Percentiles rank a stretch among this genome's conserved stretches.
phyloP scores from a whole-genome alignment of 73 alveolate genomes.

The Breviolum minutum region DNA sequence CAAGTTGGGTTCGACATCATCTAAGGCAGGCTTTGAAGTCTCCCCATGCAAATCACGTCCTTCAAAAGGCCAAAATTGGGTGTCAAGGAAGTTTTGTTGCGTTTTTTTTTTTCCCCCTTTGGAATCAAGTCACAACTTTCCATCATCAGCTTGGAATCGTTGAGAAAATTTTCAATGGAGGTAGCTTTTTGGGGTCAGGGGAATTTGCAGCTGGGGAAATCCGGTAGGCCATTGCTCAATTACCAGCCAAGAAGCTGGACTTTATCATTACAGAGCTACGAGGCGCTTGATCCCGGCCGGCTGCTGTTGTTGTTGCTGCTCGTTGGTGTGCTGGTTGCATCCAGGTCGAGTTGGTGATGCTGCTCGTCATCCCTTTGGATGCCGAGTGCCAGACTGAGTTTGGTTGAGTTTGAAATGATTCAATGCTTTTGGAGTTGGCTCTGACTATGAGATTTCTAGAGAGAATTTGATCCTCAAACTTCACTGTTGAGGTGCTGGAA shows the following conservation, averaged over 20 bases:
- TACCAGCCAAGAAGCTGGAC: conserved; percentile 70
- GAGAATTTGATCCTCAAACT: background rate
- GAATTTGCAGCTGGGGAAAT: background rate
- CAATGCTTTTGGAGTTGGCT: background rate
- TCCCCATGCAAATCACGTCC: conserved; percentile 85
- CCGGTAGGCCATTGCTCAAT: conserved; percentile 37
- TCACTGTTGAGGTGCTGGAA: conserved; percentile 60
- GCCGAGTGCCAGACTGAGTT: conserved; percentile 38
- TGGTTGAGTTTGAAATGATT: too few relatives aligned
- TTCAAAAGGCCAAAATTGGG: conserved; percentile 49
- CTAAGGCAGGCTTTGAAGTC: conserved; percentile 71
- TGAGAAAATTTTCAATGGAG: background rate
- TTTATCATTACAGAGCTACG: conserved; percentile 53
- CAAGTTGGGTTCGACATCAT: too few relatives aligned
- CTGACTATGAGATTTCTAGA: background rate
- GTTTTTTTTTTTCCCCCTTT: background rate
- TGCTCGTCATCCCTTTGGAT: conserved; percentile 88
- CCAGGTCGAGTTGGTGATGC: conserved; percentile 86
- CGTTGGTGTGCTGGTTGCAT: background rate
- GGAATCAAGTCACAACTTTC: too few relatives aligned
- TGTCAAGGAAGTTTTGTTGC: too few relatives aligned
- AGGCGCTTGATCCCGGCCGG: background rate
- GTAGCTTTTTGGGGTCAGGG: too few relatives aligned
- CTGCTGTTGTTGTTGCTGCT: background rate
- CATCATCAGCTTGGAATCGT: too few relatives aligned